A percentile compares a stretch with the other conserved stretches of the same genome.
phyloP scores from a whole-genome alignment of 352 stramenopile genomes.

The Elongisporangium undulatum region DNA sequence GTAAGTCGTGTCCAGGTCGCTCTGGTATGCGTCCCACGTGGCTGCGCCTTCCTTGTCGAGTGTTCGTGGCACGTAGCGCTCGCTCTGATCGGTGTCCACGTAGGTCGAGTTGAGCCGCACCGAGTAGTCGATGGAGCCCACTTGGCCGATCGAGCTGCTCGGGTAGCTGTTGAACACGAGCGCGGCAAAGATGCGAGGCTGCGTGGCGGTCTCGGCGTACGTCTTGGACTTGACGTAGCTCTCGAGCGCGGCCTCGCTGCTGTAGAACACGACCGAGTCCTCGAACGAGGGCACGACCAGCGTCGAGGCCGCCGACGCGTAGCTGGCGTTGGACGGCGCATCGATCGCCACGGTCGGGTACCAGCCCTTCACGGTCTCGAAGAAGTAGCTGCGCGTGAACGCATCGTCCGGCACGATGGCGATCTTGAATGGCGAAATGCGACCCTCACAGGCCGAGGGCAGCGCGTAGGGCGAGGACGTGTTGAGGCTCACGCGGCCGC shows the following conservation, averaged over 20 bases:
- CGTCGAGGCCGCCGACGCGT: not conserved
- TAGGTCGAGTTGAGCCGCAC: conserved; percentile 36
- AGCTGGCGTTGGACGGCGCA: conserved; percentile 1
- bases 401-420: conserved; percentile 26
- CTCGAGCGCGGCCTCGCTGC: conserved; percentile 17
- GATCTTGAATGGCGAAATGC: conserved; percentile 25
- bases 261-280: conserved; percentile 36
- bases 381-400: conserved; percentile 35
- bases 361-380: conserved; percentile 22
- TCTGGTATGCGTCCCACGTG: conserved; percentile 17
- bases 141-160: conserved; percentile 12
- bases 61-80: conserved; percentile 25
- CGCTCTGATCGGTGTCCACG: conserved; percentile 5
- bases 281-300: conserved; percentile 31
- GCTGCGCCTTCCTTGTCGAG: conserved; percentile 8
- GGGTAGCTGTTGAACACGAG: conserved; percentile 41
- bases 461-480: conserved; percentile 15
- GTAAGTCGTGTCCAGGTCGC: conserved; percentile 10
- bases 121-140: conserved; percentile 28
- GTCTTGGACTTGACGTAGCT: conserved; percentile 29
- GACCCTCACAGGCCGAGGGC: conserved; percentile 11
- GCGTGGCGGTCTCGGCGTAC: conserved; percentile 16
- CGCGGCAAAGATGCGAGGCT: conserved; percentile 31
- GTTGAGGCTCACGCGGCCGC: conserved; percentile 13
- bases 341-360: conserved; percentile 18